phyloP scores from a whole-genome alignment of 2,329 filamentous ascomycete species.

The Cytospora piceae region DNA sequence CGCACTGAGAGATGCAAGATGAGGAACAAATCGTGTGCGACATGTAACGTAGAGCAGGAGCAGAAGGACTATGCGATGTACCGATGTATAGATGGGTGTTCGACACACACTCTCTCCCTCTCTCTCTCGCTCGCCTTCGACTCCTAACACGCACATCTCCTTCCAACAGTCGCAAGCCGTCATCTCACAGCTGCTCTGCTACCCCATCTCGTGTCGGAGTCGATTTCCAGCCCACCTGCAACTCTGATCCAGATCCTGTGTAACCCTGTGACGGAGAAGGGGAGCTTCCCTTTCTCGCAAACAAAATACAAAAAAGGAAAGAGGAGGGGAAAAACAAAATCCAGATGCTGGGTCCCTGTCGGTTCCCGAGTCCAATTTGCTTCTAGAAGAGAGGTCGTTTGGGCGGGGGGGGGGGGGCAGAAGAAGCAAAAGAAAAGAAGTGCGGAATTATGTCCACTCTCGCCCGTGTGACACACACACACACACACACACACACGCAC shows the following conservation, averaged over 20 bases:
- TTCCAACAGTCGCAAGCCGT: neutral
- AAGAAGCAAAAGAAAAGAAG: neutral
- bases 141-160: neutral
- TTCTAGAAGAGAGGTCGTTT: slow-evolving; percentile 11
- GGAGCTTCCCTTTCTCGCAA: neutral
- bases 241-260: slow-evolving; percentile 24
- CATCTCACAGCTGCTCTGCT: neutral
- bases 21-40: slow-evolving; percentile 26
- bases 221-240: slow-evolving; percentile 2
- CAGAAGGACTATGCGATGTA: neutral
- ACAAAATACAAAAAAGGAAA: neutral
- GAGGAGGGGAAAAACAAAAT: neutral
- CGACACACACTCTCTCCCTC: neutral
- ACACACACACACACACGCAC: neutral
- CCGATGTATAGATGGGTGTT: neutral
- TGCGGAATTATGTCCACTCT: neutral
- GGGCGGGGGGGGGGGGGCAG: neutral
- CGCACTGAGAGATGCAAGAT: slow-evolving; percentile 28
- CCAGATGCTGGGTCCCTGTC: neutral
- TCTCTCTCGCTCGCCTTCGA: neutral
- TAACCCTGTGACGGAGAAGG: slow-evolving; percentile 21
- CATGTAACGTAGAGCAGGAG: slow-evolving; percentile 8
- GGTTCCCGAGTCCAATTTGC: slow-evolving; percentile 7
- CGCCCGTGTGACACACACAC: neutral
- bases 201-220: neutral